Evolutionary conservation across 805 yeast genomes (phyloP), one percentile per base, ranked within the genome.

Genomic region (Candida ulmi): DNA sequence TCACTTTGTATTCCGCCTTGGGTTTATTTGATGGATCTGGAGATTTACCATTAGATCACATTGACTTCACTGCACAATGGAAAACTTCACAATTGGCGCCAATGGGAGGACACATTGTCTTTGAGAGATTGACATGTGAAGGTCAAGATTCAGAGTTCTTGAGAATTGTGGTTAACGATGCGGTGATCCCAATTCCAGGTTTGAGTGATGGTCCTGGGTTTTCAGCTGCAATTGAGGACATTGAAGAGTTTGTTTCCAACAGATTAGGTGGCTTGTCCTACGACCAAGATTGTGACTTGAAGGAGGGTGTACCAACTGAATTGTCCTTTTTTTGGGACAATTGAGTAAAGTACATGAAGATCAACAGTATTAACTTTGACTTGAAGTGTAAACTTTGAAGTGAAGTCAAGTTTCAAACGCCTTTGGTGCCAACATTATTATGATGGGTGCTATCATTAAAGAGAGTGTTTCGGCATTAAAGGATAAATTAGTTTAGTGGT

Each of bases 171-270:
- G 46, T 70, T 19, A 74, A 73, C 49, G 77, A 74, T 40, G 74
- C 78, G 2, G 76, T 73, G 11, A 50, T 69, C 30, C 78, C 78
- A 17, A 51, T 69, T 25, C 57, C 60, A 15, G 51, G 48, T 36
- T 65, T 76, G 47, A 47, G 60, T 17, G 52, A 60, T 32, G 79
- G 80, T 3, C 79, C 78, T 2, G 76, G 74, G 1, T 69, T 60
- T 50, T 55, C 67, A 26, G 58, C 76, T 46, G 53, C 62, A 30
- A 52, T 60, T 43, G 50, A 39, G 30, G 48, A 52, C 40, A 64
- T 52, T 39, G 52, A 41, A 15, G 21, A 24, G 4, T 44, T 38
- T 23, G 43, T 52, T 15, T 17, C 19, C 5, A 17, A 43, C 1
- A 44, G 42, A 37, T 35, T 52, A 24, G 29, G 42, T 12, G 46